phyloP scores from a whole-genome alignment of 108 stramenopile species.

The Bacterosira constricta region DNA sequence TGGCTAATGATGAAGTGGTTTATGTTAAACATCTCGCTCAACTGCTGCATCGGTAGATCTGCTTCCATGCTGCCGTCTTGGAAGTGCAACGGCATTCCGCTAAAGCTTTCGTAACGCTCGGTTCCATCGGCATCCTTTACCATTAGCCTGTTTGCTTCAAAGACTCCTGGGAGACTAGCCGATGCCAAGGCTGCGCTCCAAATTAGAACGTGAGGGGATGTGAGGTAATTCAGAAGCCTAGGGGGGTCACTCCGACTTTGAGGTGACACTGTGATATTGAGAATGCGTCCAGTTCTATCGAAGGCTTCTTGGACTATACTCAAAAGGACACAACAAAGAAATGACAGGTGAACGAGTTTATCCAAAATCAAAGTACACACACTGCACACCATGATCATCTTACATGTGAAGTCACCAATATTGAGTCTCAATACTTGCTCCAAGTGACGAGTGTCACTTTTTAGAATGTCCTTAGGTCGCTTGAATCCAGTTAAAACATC shows the following conservation, averaged over 20 bases:
- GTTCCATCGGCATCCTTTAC: slow-evolving; percentile 97
- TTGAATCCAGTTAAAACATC: slow-evolving; percentile 76
- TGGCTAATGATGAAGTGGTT: slow-evolving; percentile 98
- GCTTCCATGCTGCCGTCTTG: slow-evolving; percentile 83
- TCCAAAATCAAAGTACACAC: too few relatives aligned
- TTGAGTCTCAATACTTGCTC: slow-evolving; percentile 75
- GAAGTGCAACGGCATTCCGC: slow-evolving; percentile 52
- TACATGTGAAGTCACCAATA: slow-evolving; percentile 94
- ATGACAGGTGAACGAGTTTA: too few relatives aligned
- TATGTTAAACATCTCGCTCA: slow-evolving; percentile 98
- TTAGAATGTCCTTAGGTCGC: slow-evolving; percentile 83
- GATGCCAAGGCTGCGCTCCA: slow-evolving; percentile 97
- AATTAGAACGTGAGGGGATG: slow-evolving; percentile 96
- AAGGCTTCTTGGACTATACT: slow-evolving; percentile 99
- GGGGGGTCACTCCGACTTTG: slow-evolving; percentile 91
- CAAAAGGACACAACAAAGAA: too few relatives aligned
- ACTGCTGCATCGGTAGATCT: slow-evolving; percentile 98
- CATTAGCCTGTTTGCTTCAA: slow-evolving; percentile 92
- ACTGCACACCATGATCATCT: too few relatives aligned
- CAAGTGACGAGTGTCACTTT: slow-evolving; percentile 94
- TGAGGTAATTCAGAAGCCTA: slow-evolving; percentile 96
- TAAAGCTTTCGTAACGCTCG: slow-evolving; percentile 77
- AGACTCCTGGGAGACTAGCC: slow-evolving; percentile 96
- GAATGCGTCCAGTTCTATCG: slow-evolving; percentile 96
- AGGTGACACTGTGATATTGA: slow-evolving; percentile 98